These are phyloP conservation scores for Picochlorum sp. DNA, from an alignment of 139 green algal genomes.

Conservation along the genomic window DNA sequence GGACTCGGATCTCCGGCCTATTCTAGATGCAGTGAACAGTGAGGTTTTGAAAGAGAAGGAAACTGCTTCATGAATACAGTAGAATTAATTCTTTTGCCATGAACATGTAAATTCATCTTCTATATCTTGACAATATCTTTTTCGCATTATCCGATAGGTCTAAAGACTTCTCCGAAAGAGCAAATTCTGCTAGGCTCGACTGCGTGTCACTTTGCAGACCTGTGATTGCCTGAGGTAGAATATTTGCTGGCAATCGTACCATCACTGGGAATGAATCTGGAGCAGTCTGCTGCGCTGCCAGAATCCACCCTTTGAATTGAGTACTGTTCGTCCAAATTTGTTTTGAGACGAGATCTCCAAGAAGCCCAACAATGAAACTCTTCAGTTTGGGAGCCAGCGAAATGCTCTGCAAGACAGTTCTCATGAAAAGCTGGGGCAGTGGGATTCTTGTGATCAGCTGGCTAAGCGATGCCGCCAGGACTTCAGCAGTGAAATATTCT, in stretches of 20 bases:
- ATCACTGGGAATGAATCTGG: constrained; percentile 52
- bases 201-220: not conserved
- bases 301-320: constrained; percentile 74
- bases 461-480: constrained; percentile 20
- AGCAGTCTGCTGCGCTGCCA: constrained; percentile 48
- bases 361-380: constrained; percentile 45
- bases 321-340: constrained; percentile 55
- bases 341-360: constrained; percentile 49
- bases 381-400: constrained; percentile 40
- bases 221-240: constrained; percentile 11
- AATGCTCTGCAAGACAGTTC: constrained; percentile 49
- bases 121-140: constrained; percentile 1
- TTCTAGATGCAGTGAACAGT: constrained; percentile 65
- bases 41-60: constrained; percentile 55
- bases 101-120: not conserved
- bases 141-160: not conserved
- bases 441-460: constrained; percentile 26
- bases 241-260: constrained; percentile 34
- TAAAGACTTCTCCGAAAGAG: constrained; percentile 2
- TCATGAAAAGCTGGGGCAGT: constrained; percentile 33
- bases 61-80: constrained; percentile 6
- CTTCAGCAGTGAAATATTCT: constrained; percentile 20
- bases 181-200: constrained; percentile 13
- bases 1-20: constrained; percentile 57
- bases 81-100: not conserved